These are phyloP conservation scores for Macrocybe gigantea DNA, from an alignment of 768 basidiomycete species.

Conservation along the genomic window DNA sequence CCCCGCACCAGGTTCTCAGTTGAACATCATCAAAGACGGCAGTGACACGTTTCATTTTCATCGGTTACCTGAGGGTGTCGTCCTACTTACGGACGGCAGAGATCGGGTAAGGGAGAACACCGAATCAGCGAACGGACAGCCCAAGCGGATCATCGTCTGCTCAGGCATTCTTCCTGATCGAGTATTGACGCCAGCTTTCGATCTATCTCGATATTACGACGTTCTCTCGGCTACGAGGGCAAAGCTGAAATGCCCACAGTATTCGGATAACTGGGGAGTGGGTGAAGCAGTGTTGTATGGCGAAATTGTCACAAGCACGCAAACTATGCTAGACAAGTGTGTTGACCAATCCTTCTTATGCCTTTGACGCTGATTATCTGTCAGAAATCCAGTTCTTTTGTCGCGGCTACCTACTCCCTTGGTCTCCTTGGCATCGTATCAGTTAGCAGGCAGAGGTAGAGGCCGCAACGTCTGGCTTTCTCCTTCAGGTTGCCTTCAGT, in stretches of 20 bases:
- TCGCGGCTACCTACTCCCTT: slow-evolving; percentile 66
- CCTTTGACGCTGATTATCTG: neutral
- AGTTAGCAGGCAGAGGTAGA: slow-evolving; percentile 84
- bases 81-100: slow-evolving; percentile 23
- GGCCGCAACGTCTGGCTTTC: slow-evolving; percentile 92
- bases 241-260: slow-evolving; percentile 15
- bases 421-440: slow-evolving; percentile 81
- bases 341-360: slow-evolving; percentile 17
- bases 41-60: slow-evolving; percentile 72
- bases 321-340: slow-evolving; percentile 91
- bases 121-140: slow-evolving; percentile 32
- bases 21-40: slow-evolving; percentile 47
- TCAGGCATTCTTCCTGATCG: slow-evolving; percentile 41
- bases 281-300: slow-evolving; percentile 84
- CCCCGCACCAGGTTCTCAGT: slow-evolving; percentile 21
- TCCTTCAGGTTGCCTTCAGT: slow-evolving; percentile 81
- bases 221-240: slow-evolving; percentile 34
- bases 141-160: slow-evolving; percentile 51
- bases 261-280: slow-evolving; percentile 39
- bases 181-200: slow-evolving; percentile 69
- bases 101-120: slow-evolving; percentile 10
- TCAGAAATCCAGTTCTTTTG: slow-evolving; percentile 74
- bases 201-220: slow-evolving; percentile 53
- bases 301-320: slow-evolving; percentile 89
- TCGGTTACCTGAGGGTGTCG: slow-evolving; percentile 22